Conservation (phyloP, 257 asterid genomes). For the Thymus mandschuricus region DNA sequence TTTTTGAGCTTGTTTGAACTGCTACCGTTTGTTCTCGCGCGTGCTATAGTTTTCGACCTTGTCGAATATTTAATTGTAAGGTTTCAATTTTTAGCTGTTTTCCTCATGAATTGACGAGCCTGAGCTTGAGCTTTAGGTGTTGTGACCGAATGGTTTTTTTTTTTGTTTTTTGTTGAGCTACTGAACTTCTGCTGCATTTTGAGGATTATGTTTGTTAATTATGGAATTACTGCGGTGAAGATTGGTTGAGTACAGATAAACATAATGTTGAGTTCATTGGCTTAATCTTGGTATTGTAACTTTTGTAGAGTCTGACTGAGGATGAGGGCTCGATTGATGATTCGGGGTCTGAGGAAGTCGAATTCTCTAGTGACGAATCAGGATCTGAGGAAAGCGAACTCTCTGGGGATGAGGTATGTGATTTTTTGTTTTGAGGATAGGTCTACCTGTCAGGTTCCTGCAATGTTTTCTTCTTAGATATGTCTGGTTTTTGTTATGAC, state of each 20-base stretch:
- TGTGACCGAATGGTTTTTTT: neutral
- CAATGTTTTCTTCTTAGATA: neutral
- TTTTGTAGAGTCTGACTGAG: constrained; percentile 51
- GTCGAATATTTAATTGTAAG: neutral
- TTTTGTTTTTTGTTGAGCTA: constrained; percentile 8
- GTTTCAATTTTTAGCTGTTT: neutral
- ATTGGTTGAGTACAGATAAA: neutral
- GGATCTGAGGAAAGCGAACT: constrained; percentile 48
- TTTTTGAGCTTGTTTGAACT: neutral
- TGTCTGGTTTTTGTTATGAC: constrained; percentile 31
- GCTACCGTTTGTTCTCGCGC: neutral
- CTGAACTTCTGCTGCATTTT: constrained; percentile 10
- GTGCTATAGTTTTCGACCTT: neutral
- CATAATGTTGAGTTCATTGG: constrained; percentile 1
- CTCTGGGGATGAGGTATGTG: constrained; percentile 64
- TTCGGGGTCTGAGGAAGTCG: constrained; percentile 52
- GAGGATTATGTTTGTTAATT: neutral
- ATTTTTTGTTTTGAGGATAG: neutral
- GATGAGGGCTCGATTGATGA: constrained; percentile 46
- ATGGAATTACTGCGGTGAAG: constrained; percentile 3
- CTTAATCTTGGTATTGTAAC: constrained; percentile 16
- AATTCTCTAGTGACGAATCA: constrained; percentile 46
- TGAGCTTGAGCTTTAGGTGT: constrained; percentile 3
- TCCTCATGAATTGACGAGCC: neutral
- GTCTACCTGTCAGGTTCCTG: too few species aligned